phyloP scores from a whole-genome alignment of 202 grass and related monocot genomes.

The Cymbopogon flexuosus region DNA sequence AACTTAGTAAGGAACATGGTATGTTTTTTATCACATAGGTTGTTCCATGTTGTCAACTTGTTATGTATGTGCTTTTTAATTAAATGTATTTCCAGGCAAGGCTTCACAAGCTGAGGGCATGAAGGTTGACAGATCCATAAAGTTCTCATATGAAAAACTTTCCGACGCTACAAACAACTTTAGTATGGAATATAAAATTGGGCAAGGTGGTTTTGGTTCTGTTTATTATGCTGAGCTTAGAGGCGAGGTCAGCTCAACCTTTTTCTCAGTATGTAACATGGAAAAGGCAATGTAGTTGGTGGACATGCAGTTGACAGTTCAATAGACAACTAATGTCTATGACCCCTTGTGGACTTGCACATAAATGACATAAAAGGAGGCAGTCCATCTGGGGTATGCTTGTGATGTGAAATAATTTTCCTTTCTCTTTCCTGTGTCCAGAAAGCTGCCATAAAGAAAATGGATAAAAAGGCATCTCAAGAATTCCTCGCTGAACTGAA shows the following conservation, averaged over 20 bases:
- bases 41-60: not conserved
- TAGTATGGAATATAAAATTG: slow-evolving; percentile 77
- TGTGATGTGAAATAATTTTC: not conserved
- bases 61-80: not conserved
- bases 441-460: too few relatives aligned
- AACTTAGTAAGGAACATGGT: slow-evolving; percentile 6
- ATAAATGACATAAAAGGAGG: not conserved
- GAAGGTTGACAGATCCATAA: slow-evolving; percentile 71
- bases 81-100: not conserved
- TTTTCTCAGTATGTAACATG: not conserved
- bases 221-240: slow-evolving; percentile 93
- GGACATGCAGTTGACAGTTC: not conserved
- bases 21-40: not conserved
- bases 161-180: slow-evolving; percentile 68
- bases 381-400: not conserved
- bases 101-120: slow-evolving; percentile 42
- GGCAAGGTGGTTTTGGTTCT: slow-evolving; percentile 82
- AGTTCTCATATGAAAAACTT: slow-evolving; percentile 90
- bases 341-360: not conserved
- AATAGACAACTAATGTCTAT: not conserved
- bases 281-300: not conserved
- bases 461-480: too few relatives aligned
- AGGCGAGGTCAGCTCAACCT: slow-evolving; percentile 68
- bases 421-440: not conserved
- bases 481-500: too few relatives aligned